Conservation (phyloP, 805 yeast species). For the Saturnispora galanensis region DNA sequence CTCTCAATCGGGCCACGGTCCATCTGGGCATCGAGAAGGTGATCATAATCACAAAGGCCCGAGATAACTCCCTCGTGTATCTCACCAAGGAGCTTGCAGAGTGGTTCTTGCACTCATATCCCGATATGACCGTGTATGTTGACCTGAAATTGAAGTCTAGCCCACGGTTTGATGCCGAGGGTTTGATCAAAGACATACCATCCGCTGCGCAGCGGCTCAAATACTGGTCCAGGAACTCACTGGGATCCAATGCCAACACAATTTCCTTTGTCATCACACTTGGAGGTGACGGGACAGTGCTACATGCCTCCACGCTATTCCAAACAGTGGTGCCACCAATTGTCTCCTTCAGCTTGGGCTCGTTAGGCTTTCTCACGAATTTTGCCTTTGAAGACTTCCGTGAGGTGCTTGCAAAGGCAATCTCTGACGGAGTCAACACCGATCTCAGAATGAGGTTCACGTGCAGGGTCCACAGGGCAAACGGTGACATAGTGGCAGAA, state of each 20-base stretch:
- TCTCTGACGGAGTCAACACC: constrained; percentile 63
- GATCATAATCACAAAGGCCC: constrained; percentile 81
- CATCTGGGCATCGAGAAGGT: constrained; percentile 60
- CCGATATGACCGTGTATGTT: constrained; percentile 44
- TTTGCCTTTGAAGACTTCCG: constrained; percentile 70
- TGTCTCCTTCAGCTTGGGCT: constrained; percentile 79
- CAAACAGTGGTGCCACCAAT: constrained; percentile 87
- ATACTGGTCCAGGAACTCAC: constrained; percentile 62
- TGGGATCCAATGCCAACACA: constrained; percentile 34
- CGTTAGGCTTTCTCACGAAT: constrained; percentile 85
- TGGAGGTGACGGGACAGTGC: constrained; percentile 96
- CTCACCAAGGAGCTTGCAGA: constrained; percentile 72
- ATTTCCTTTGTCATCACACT: constrained; percentile 77
- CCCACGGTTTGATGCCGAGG: constrained; percentile 51
- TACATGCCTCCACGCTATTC: constrained; percentile 79
- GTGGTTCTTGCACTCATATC: constrained; percentile 47
- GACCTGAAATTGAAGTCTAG: constrained; percentile 58
- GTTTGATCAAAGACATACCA: constrained; percentile 40
- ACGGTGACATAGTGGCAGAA: constrained; percentile 46
- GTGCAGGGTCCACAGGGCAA: constrained; percentile 55
- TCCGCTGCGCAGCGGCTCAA: constrained; percentile 36
- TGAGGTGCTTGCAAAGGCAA: constrained; percentile 43
- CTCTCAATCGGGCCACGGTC: constrained; percentile 60
- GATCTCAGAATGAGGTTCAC: constrained; percentile 82
- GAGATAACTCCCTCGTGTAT: constrained; percentile 69